phyloP scores from a whole-genome alignment of 1,139 yeast species.

The Saccharomycopsis crataegensis region DNA sequence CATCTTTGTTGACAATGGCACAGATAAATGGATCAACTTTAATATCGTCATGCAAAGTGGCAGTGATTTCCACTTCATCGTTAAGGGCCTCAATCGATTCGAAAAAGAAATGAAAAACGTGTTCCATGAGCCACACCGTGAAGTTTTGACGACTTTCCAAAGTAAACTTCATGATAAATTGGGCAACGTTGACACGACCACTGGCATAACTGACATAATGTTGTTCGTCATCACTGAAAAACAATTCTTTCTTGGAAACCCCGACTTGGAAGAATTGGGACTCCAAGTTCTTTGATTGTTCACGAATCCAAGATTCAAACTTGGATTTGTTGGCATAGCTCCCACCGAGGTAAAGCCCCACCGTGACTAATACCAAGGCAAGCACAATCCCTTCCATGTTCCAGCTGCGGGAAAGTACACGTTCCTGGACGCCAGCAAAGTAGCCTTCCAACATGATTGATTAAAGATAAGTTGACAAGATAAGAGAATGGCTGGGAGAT shows the following conservation, averaged over 20 bases:
- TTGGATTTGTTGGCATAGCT: constrained; percentile 46
- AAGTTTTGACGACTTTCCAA: constrained; percentile 78
- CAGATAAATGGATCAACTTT: constrained; percentile 57
- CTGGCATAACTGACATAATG: constrained; percentile 75
- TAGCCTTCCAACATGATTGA: constrained; percentile 12
- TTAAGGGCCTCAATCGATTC: constrained; percentile 40
- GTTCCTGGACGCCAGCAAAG: constrained; percentile 10
- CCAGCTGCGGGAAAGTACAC: constrained; percentile 57
- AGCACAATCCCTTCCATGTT: constrained; percentile 56
- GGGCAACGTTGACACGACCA: constrained; percentile 74
- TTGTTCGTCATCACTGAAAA: constrained; percentile 63
- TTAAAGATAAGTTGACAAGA: background rate
- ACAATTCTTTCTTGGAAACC: constrained; percentile 39
- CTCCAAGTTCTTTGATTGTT: constrained; percentile 44
- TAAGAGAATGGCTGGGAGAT: background rate
- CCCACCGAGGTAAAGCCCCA: constrained; percentile 47
- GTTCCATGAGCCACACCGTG: constrained; percentile 54
- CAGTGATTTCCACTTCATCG: constrained; percentile 56
- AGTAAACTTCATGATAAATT: constrained; percentile 52
- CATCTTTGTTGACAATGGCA: constrained; percentile 78
- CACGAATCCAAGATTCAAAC: constrained; percentile 45
- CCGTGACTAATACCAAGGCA: constrained; percentile 40
- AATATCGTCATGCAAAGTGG: constrained; percentile 50
- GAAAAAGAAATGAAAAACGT: constrained; percentile 46
- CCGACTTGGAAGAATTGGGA: constrained; percentile 78